Evolutionary conservation across 164 flowering plant genomes (phyloP).

Genomic region (Stephania japonica): DNA sequence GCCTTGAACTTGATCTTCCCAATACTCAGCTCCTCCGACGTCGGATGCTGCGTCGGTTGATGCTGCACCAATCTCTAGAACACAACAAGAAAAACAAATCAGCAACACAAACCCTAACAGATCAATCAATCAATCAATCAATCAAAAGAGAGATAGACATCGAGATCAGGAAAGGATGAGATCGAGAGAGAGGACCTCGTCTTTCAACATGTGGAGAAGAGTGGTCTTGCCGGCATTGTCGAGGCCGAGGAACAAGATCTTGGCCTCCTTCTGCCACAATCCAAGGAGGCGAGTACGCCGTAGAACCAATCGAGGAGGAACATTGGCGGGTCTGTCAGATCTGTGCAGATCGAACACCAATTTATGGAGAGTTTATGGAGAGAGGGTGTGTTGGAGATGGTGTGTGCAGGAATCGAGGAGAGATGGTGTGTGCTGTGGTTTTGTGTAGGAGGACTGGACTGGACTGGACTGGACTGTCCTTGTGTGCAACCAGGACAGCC

Average conservation of each 20-base stretch:
- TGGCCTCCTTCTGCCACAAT: slow-evolving; percentile 69
- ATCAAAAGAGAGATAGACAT: no score
- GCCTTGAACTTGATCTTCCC: slow-evolving; percentile 67
- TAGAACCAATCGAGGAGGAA: slow-evolving; percentile 51
- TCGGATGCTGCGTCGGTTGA: slow-evolving; percentile 55
- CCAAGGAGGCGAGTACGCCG: slow-evolving; percentile 62
- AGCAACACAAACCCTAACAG: background rate
- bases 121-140: no score
- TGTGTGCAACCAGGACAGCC: no score
- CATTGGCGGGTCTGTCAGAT: slow-evolving; percentile 13
- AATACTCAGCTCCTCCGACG: slow-evolving; percentile 59
- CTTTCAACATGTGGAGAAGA: slow-evolving; percentile 66
- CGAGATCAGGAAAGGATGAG: background rate
- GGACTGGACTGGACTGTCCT: background rate
- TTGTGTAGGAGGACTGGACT: no score
- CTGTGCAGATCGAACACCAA: background rate
- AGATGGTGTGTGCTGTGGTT: no score
- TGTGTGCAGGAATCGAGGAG: no score
- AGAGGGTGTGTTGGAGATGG: background rate
- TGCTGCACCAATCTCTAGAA: slow-evolving; percentile 53
- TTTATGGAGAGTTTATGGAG: background rate
- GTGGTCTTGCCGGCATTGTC: slow-evolving; percentile 79
- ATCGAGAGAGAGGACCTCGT: slow-evolving; percentile 38
- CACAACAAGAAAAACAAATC: background rate
- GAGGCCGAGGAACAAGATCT: slow-evolving; percentile 66